phyloP scores from a whole-genome alignment of 768 basidiomycete species.

The Xanthoconium stramineum region DNA sequence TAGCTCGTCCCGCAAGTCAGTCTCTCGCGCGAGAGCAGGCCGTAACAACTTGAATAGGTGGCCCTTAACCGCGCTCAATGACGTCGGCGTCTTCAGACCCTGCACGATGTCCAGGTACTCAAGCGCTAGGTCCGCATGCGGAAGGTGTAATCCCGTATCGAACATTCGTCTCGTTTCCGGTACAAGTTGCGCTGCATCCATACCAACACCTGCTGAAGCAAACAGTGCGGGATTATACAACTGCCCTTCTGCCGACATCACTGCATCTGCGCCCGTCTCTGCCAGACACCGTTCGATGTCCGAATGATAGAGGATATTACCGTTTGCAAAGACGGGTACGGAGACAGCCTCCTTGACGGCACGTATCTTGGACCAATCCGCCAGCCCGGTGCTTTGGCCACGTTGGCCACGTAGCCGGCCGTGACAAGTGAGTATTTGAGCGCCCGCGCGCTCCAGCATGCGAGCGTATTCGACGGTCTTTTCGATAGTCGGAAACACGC shows the following conservation, averaged over 20 bases:
- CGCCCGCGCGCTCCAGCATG: constrained; percentile 94
- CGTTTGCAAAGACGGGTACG: constrained; percentile 95
- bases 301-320: constrained; percentile 86
- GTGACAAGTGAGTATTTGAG: constrained; percentile 92
- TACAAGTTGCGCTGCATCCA: not conserved
- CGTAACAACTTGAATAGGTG: constrained; percentile 93
- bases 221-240: constrained; percentile 91
- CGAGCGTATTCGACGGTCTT: constrained; percentile 92
- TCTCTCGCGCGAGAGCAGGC: constrained; percentile 63
- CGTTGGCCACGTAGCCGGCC: constrained; percentile 90
- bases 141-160: constrained; percentile 48
- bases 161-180: constrained; percentile 18
- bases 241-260: constrained; percentile 95
- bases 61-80: constrained; percentile 76
- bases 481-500: constrained; percentile 80
- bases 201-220: constrained; percentile 27
- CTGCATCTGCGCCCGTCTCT: constrained; percentile 84
- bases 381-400: constrained; percentile 80
- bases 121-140: constrained; percentile 64
- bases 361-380: constrained; percentile 86
- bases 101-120: constrained; percentile 85
- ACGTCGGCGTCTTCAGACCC: constrained; percentile 58
- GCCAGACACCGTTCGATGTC: constrained; percentile 79
- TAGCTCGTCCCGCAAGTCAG: constrained; percentile 70
- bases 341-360: constrained; percentile 88